Conservation (phyloP, 805 yeast genomes). For the Pichia californica region DNA sequence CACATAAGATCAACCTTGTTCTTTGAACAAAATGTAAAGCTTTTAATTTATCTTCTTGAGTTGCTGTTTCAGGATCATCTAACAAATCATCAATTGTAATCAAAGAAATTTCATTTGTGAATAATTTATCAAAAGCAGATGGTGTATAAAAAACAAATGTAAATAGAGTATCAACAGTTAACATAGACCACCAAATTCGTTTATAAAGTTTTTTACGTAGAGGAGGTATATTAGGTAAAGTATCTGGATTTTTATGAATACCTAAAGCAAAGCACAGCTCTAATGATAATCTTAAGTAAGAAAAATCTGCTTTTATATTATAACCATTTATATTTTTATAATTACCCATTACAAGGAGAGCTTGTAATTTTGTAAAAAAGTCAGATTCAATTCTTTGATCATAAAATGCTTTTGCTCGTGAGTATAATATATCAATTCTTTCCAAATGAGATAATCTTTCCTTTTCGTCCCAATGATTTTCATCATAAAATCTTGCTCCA, state of each 20-base stretch:
- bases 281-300: slow-evolving; percentile 55
- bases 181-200: slow-evolving; percentile 73
- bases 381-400: slow-evolving; percentile 66
- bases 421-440: slow-evolving; percentile 45
- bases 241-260: slow-evolving; percentile 45
- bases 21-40: slow-evolving; percentile 54
- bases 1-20: slow-evolving; percentile 58
- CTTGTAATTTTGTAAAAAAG: slow-evolving; percentile 53
- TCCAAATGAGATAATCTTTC: slow-evolving; percentile 34
- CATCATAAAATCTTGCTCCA: slow-evolving; percentile 55
- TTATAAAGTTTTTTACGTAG: slow-evolving; percentile 43
- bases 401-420: slow-evolving; percentile 68
- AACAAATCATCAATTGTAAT: slow-evolving; percentile 56
- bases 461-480: slow-evolving; percentile 45
- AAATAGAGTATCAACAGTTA: slow-evolving; percentile 57
- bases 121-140: slow-evolving; percentile 49
- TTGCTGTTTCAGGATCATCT: slow-evolving; percentile 45
- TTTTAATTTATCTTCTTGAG: slow-evolving; percentile 26
- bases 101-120: slow-evolving; percentile 76
- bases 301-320: slow-evolving; percentile 62
- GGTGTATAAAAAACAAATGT: slow-evolving; percentile 74
- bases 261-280: slow-evolving; percentile 73
- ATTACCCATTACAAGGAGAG: slow-evolving; percentile 55
- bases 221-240: slow-evolving; percentile 8
- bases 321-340: slow-evolving; percentile 70